Evolutionary conservation across 2,329 filamentous ascomycete species (phyloP).

Genomic region (Aureobasidium sp.): DNA sequence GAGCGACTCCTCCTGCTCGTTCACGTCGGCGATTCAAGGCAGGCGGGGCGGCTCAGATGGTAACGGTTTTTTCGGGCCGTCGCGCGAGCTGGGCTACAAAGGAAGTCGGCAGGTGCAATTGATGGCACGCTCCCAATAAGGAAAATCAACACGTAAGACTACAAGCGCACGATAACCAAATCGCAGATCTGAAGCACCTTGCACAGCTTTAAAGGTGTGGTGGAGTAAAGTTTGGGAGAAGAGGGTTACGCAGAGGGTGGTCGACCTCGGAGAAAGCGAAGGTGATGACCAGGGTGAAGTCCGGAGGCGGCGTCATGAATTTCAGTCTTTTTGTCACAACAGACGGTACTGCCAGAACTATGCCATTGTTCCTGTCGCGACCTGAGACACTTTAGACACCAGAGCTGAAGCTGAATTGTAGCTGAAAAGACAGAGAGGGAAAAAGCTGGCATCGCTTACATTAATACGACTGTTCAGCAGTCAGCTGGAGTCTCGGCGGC

Average conservation of each 20-base stretch:
- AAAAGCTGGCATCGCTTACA: neutral
- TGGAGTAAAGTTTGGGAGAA: neutral
- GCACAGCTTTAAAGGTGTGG: neutral
- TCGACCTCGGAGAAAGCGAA: neutral
- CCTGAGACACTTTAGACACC: neutral
- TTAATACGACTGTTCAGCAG: neutral
- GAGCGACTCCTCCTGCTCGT: neutral
- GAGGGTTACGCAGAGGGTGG: constrained; percentile 1
- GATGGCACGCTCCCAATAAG: neutral
- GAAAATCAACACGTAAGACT: neutral
- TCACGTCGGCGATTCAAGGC: neutral
- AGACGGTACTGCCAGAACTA: neutral
- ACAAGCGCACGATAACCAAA: constrained; percentile 1
- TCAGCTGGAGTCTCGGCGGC: neutral
- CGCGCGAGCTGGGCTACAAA: neutral
- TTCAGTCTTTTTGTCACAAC: neutral
- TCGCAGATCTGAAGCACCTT: constrained; percentile 9
- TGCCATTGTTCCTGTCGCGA: neutral
- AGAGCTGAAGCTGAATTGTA: neutral
- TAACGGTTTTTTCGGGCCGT: neutral
- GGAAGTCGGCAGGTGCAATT: neutral
- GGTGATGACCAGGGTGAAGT: neutral
- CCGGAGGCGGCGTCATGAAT: constrained; percentile 8
- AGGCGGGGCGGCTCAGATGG: neutral
- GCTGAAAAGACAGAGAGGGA: neutral